Percentiles rank a stretch among this genome's conserved stretches.
These are phyloP conservation scores for Pythium vanterpoolii DNA, from an alignment of 352 stramenopile species.

Conservation along the genomic window DNA sequence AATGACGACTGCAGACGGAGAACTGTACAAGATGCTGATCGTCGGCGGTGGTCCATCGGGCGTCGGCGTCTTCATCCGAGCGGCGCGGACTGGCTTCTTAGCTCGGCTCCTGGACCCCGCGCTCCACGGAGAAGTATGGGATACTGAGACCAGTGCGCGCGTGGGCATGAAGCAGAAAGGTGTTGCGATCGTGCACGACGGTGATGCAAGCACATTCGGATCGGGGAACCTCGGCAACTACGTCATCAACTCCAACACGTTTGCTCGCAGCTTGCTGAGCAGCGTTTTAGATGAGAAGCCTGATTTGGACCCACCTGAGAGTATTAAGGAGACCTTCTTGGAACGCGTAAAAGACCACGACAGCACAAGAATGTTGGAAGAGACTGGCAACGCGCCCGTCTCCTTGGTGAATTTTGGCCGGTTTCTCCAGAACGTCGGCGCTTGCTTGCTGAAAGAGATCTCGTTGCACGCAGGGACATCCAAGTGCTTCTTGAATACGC, in stretches of 20 bases:
- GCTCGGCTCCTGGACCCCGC: slow-evolving; percentile 46
- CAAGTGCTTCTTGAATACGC: slow-evolving; percentile 49
- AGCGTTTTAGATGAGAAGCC: slow-evolving; percentile 79
- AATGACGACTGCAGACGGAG: slow-evolving; percentile 23
- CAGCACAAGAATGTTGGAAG: slow-evolving; percentile 51
- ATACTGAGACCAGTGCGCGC: slow-evolving; percentile 34
- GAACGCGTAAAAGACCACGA: slow-evolving; percentile 48
- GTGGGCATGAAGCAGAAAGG: slow-evolving; percentile 52
- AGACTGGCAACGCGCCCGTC: slow-evolving; percentile 44
- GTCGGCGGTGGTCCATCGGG: slow-evolving; percentile 67
- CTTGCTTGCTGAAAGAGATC: slow-evolving; percentile 44
- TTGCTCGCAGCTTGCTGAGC: slow-evolving; percentile 63
- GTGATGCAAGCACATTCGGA: slow-evolving; percentile 47
- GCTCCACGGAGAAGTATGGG: slow-evolving; percentile 35
- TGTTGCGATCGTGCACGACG: slow-evolving; percentile 61
- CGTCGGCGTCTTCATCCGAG: slow-evolving; percentile 73
- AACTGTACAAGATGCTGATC: slow-evolving; percentile 70
- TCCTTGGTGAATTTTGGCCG: slow-evolving; percentile 60
- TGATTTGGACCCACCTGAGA: slow-evolving; percentile 71
- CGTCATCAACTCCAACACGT: slow-evolving; percentile 87
- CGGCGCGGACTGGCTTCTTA: slow-evolving; percentile 57
- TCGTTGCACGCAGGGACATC: slow-evolving; percentile 34
- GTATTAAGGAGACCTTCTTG: slow-evolving; percentile 69
- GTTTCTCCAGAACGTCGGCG: slow-evolving; percentile 60
- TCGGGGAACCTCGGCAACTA: slow-evolving; percentile 71